A percentile compares a stretch with the other conserved stretches of the same genome.
These are phyloP conservation scores for Metschnikowia proteae DNA, from an alignment of 805 yeast species.

Conservation along the genomic window DNA sequence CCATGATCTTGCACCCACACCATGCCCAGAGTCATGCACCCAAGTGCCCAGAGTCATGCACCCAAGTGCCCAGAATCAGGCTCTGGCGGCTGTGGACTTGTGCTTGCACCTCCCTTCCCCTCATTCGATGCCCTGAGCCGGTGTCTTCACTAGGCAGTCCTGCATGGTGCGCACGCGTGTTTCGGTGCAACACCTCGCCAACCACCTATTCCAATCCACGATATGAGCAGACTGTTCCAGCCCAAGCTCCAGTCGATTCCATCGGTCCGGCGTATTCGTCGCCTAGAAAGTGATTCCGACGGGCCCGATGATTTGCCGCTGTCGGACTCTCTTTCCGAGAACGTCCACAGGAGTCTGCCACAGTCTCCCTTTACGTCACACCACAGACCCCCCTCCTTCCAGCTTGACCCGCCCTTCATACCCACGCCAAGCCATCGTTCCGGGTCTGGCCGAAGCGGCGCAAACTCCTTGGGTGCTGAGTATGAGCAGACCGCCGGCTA, in stretches of 20 bases:
- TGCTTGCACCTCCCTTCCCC: too few relatives aligned
- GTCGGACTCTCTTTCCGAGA: background rate
- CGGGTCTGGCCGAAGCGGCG: too few relatives aligned
- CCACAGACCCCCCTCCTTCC: background rate
- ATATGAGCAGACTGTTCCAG: conserved; percentile 8
- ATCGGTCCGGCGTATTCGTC: conserved; percentile 7
- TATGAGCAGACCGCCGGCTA: background rate
- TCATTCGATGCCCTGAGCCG: too few relatives aligned
- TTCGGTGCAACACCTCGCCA: background rate
- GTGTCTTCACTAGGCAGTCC: background rate
- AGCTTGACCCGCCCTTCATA: conserved; percentile 6
- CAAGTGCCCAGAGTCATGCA: too few relatives aligned
- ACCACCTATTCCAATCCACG: background rate
- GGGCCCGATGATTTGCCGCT: background rate
- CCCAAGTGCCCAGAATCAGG: too few relatives aligned
- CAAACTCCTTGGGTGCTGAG: too few relatives aligned
- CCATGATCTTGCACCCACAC: background rate
- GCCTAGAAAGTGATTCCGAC: background rate
- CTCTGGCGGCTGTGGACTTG: too few relatives aligned
- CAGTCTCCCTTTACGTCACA: background rate
- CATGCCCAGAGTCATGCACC: too few relatives aligned
- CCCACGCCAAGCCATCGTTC: background rate
- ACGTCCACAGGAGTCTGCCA: background rate
- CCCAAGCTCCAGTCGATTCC: conserved; percentile 14
- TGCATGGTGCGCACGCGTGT: background rate